Conservation (phyloP, 202 grass and related monocot genomes). For the Digitaria exilis region DNA sequence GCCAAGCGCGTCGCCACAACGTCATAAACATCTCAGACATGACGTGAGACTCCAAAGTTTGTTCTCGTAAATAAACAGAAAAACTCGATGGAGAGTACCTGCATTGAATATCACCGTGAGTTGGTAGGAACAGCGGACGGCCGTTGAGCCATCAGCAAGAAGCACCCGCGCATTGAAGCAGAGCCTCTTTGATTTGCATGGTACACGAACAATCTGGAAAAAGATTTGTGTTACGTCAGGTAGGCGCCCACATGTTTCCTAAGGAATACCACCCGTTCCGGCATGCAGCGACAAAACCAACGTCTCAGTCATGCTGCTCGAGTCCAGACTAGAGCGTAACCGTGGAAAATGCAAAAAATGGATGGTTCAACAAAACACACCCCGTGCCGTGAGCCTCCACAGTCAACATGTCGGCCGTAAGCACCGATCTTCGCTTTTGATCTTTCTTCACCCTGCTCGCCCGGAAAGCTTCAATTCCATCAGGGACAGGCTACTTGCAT, state of each 20-base stretch:
- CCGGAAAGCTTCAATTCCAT: background rate
- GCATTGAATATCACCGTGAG: constrained; percentile 25
- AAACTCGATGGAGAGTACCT: background rate
- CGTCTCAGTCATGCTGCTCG: background rate
- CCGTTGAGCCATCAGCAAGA: background rate
- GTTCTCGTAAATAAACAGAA: background rate
- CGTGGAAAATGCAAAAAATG: background rate
- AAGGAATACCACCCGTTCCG: background rate
- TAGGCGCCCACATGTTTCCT: background rate
- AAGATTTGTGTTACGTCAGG: background rate
- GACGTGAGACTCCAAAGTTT: background rate
- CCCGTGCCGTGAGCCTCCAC: no score
- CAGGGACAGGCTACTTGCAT: constrained; percentile 27
- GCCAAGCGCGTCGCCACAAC: constrained; percentile 24
- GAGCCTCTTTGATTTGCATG: background rate
- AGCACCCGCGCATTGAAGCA: background rate
- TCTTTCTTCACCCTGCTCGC: no score
- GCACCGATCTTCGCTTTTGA: no score
- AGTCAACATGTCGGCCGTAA: background rate
- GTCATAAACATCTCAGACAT: constrained; percentile 13
- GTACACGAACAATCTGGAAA: background rate
- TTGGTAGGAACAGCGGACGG: background rate
- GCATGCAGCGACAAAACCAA: background rate
- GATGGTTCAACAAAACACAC: background rate
- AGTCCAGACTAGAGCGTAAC: background rate